These are phyloP conservation scores for Fraxinus americana DNA, from an alignment of 257 asterid species.

Conservation along the genomic window DNA sequence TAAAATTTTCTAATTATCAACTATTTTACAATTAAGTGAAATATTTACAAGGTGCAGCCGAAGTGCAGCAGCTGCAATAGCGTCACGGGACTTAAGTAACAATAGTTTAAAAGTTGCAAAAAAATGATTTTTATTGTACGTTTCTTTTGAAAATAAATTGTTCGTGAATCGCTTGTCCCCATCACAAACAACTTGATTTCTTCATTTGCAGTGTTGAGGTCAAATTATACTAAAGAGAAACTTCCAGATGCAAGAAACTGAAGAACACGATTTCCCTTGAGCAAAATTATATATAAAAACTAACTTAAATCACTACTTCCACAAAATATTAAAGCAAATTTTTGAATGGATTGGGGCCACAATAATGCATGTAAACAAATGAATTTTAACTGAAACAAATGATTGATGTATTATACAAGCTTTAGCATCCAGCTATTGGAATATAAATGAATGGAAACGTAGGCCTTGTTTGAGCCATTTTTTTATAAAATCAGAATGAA, in stretches of 20 bases:
- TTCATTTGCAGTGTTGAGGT: not conserved
- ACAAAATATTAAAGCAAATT: not conserved
- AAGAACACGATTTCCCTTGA: not conserved
- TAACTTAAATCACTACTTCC: not conserved
- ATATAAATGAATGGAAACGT: slow-evolving; percentile 7
- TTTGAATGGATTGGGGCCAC: slow-evolving; percentile 9
- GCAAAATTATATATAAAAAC: not conserved
- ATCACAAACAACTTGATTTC: not conserved
- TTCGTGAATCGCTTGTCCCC: not conserved
- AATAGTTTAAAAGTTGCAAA: too few species aligned
- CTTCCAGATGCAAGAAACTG: not conserved
- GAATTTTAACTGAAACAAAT: slow-evolving; percentile 33
- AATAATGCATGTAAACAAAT: slow-evolving; percentile 21
- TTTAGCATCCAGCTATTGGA: slow-evolving; percentile 11
- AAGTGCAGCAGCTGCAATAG: too few species aligned
- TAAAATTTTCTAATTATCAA: too few species aligned
- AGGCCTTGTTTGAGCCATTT: too few species aligned
- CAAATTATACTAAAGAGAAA: not conserved
- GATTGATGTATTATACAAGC: slow-evolving; percentile 25
- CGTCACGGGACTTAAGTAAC: too few species aligned
- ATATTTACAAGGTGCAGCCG: too few species aligned
- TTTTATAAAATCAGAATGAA: too few species aligned
- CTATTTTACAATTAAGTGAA: too few species aligned
- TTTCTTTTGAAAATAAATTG: too few species aligned
- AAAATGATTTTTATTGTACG: too few species aligned